phyloP scores from a whole-genome alignment of 225 moss, liverwort and hornwort species.

The Pleurozium schreberi region DNA sequence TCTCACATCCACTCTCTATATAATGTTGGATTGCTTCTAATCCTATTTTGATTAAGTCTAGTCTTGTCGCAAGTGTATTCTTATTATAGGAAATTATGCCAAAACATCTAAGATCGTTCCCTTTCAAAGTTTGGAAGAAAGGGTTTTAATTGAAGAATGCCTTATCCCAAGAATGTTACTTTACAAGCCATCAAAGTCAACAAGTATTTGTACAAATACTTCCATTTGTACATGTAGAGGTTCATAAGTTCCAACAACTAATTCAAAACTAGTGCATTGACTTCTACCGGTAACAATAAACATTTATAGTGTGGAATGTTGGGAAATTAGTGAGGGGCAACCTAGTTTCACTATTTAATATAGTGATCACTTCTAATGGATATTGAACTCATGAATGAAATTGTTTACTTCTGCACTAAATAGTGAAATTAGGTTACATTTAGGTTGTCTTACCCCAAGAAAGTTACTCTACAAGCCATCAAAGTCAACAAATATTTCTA shows the following conservation, averaged over 20 bases:
- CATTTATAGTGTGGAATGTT: no score
- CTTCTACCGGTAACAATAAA: no score
- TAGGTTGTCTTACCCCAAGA: fast-evolving
- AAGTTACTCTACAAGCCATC: background rate
- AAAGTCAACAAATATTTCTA: background rate
- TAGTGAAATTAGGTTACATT: no score
- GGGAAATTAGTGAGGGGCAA: no score
- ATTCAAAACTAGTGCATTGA: no score
- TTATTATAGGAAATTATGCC: background rate
- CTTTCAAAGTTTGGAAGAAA: background rate
- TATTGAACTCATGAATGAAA: no score
- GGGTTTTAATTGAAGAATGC: background rate
- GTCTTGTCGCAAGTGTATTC: background rate
- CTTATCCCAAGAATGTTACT: background rate
- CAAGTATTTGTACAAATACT: background rate
- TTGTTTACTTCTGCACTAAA: no score
- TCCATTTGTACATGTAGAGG: background rate
- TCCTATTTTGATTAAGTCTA: background rate
- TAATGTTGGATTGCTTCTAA: no score
- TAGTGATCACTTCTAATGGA: no score
- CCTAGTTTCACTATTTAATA: no score
- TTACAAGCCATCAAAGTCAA: background rate
- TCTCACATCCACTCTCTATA: background rate
- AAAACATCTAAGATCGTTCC: no score
- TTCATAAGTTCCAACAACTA: no score